These are phyloP conservation scores for Cercospora citrullina DNA, from an alignment of 2,329 filamentous ascomycete genomes.

Conservation along the genomic window DNA sequence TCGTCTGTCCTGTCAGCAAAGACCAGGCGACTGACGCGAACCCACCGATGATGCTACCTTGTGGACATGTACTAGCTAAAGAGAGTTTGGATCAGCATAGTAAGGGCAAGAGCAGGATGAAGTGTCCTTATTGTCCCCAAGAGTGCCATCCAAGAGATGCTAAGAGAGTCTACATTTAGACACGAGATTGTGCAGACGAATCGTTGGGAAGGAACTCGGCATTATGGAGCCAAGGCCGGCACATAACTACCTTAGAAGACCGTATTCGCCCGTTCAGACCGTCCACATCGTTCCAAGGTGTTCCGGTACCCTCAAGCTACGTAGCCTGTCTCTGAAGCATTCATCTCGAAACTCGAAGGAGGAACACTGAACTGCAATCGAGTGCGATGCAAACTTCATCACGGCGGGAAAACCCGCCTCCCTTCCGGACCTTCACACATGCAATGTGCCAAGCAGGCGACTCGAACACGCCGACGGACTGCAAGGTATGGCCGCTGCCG, in stretches of 20 bases:
- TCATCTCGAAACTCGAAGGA: background rate
- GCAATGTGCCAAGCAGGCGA: background rate
- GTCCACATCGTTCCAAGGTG: background rate
- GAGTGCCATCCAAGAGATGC: slow-evolving; percentile 80
- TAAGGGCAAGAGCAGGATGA: slow-evolving; percentile 73
- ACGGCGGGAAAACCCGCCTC: background rate
- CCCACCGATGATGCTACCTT: slow-evolving; percentile 94
- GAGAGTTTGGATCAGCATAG: slow-evolving; percentile 78
- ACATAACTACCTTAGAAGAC: background rate
- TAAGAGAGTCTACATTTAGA: slow-evolving; percentile 57
- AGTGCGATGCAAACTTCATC: background rate
- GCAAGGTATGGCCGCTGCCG: background rate
- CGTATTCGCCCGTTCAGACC: background rate
- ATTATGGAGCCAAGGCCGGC: background rate
- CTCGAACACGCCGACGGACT: background rate
- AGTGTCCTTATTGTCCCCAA: slow-evolving; percentile 92
- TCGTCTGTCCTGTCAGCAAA: slow-evolving; percentile 95
- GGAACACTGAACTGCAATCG: background rate
- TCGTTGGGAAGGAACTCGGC: background rate
- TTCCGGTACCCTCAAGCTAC: background rate
- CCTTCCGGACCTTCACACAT: background rate
- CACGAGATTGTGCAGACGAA: background rate
- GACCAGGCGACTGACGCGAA: slow-evolving; percentile 92
- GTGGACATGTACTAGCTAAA: slow-evolving; percentile 87
- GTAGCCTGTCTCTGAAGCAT: background rate